These are phyloP conservation scores for Apophysomyces variabilis DNA, from an alignment of 371 early-diverging fungal species.

Conservation along the genomic window DNA sequence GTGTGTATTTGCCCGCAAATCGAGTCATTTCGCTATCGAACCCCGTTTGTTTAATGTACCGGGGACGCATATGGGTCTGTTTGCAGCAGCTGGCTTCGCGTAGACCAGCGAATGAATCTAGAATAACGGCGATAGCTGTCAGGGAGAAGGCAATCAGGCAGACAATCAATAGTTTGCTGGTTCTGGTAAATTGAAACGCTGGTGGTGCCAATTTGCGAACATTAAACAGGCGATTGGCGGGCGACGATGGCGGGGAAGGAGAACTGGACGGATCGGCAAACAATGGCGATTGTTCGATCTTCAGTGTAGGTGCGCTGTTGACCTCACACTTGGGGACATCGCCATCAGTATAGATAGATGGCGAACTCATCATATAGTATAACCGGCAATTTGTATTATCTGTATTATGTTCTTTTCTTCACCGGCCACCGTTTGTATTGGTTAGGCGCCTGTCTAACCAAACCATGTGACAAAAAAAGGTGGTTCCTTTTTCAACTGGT, in stretches of 20 bases:
- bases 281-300: neutral
- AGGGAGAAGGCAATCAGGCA: constrained; percentile 33
- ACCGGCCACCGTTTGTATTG: constrained; percentile 1
- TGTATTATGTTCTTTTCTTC: neutral
- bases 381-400: neutral
- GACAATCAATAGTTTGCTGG: constrained; percentile 22
- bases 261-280: neutral
- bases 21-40: constrained; percentile 71
- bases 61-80: constrained; percentile 84
- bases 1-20: constrained; percentile 77
- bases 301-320: neutral
- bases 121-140: constrained; percentile 35
- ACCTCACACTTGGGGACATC: neutral
- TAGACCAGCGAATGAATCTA: constrained; percentile 67
- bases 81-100: constrained; percentile 74
- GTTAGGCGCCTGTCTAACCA: neutral
- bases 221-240: constrained; percentile 8
- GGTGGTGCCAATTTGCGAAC: constrained; percentile 21
- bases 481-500: too few species aligned
- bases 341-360: neutral
- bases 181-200: constrained; percentile 25
- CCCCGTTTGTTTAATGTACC: constrained; percentile 65
- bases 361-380: neutral
- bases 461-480: constrained; percentile 4
- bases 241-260: constrained; percentile 12